phyloP scores from a whole-genome alignment of 495 filamentous ascomycete genomes.

The Bacidia rubella region DNA sequence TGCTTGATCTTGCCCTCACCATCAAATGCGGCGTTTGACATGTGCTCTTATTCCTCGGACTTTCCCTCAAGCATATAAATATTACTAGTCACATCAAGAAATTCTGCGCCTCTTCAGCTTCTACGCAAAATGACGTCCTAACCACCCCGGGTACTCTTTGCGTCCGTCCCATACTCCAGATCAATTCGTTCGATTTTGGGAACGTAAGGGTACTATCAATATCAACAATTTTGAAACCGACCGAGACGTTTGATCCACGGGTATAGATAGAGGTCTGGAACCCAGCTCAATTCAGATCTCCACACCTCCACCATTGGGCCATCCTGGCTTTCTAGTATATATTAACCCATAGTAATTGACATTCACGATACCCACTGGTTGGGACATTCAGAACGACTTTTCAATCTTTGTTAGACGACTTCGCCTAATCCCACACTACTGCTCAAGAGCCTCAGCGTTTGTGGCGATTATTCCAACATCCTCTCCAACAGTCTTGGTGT shows the following conservation, averaged over 20 bases:
- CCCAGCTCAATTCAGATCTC: not conserved
- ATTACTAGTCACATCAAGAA: not conserved
- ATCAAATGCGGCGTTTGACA: not conserved
- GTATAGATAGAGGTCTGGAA: conserved; percentile 10
- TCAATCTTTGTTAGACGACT: not conserved
- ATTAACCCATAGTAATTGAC: conserved; percentile 1
- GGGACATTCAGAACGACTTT: conserved; percentile 2
- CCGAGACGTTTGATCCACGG: not conserved
- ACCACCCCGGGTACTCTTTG: conserved; percentile 11
- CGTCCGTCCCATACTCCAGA: not conserved
- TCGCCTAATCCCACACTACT: conserved; percentile 6
- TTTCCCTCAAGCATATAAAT: not conserved
- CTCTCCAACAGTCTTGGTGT: not conserved
- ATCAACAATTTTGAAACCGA: not conserved
- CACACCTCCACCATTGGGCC: conserved; percentile 1
- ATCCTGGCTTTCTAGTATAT: conserved; percentile 10
- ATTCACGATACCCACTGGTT: conserved; percentile 10
- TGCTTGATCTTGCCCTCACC: too few relatives aligned
- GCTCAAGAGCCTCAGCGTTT: not conserved
- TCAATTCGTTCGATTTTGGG: not conserved
- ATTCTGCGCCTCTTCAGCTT: conserved; percentile 5
- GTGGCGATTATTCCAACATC: not conserved
- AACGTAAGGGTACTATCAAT: conserved; percentile 4
- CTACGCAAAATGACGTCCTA: not conserved
- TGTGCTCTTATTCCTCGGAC: not conserved